phyloP scores from a whole-genome alignment of 805 yeast species.

The Wickerhamiella qilinensis region DNA sequence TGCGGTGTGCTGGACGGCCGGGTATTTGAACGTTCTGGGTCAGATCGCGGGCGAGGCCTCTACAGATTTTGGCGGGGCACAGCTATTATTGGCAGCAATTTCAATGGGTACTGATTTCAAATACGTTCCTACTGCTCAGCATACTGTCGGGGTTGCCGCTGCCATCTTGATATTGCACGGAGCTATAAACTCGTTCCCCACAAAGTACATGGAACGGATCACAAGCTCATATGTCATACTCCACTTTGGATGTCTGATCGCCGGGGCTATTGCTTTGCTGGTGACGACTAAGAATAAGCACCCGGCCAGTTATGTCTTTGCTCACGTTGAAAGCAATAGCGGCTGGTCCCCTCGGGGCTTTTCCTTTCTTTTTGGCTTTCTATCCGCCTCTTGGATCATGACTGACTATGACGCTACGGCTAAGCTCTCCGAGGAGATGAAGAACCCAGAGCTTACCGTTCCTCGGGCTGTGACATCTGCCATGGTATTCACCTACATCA shows the following conservation, averaged over 20 bases:
- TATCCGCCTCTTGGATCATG: constrained; percentile 35
- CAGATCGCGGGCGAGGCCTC: constrained; percentile 24
- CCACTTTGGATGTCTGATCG: constrained; percentile 33
- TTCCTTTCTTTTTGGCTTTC: constrained; percentile 39
- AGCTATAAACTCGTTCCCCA: constrained; percentile 33
- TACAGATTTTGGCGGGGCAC: constrained; percentile 23
- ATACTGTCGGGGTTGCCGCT: constrained; percentile 19
- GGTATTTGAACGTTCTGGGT: constrained; percentile 30
- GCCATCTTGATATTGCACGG: constrained; percentile 36
- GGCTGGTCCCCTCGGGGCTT: constrained; percentile 40
- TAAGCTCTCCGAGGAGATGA: constrained; percentile 56
- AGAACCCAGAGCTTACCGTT: constrained; percentile 36
- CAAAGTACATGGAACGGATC: constrained; percentile 32
- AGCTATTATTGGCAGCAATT: constrained; percentile 21
- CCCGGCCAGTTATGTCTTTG: constrained; percentile 33
- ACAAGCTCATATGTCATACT: constrained; percentile 37
- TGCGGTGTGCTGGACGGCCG: constrained; percentile 36
- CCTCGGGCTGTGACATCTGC: constrained; percentile 46
- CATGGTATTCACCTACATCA: constrained; percentile 17
- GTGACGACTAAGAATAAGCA: constrained; percentile 35
- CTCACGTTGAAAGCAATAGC: constrained; percentile 29
- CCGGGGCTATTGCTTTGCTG: constrained; percentile 36
- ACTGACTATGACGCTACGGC: constrained; percentile 63
- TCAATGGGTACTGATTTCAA: constrained; percentile 20
- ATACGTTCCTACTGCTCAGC: constrained; percentile 19